Evolutionary conservation across 2,329 filamentous ascomycete genomes (phyloP), one percentile per base, ranked within the genome.

Genomic region (Aspergillus sp.): DNA sequence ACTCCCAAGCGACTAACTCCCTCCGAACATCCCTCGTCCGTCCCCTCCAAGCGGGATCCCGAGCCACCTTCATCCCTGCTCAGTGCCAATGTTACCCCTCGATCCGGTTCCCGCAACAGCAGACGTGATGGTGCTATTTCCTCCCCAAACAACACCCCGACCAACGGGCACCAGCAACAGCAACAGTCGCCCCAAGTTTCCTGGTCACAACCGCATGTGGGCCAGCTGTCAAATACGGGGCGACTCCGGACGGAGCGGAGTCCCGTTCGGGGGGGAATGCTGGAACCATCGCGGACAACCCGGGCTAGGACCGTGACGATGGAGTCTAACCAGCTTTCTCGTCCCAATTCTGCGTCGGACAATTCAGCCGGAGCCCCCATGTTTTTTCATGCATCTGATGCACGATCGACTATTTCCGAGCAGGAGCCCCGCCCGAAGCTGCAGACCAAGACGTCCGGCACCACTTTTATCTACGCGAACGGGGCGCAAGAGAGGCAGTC

Each of bases 321-420:
- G 25, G 77, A 78, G 8, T 74, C 62, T 55, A 75, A 68, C 47
- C 66, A 67, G 59, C 61, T 58, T 51, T 73, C 74, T 59, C 75
- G 67, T 36, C 73, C 68, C 19, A 73, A 65, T 56, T 77, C 72
- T 4, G 76, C 71, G 54, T 74, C 66, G 58, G 78, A 73, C 52
- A 70, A 72, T 44, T 62, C 73, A 5, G 64, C 73, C 15, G 72
- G 70, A 4, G 70, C 75, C 19, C 77, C 88, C 56, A 94, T 92
- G 79, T 98, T 98, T 83, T 97, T 99, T 75, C 93, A 96, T 73
- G 95, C 93, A 27, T 91, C 88, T 73, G 91, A 96, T 67, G 90
- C 84, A 41, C 88, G 85, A 67, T 76, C 80, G 38, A 54, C 52
- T 27, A 78, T 77, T n/a, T 72, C 73, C 3, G 74, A 78, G 23